Conservation (phyloP, 805 yeast genomes). For the Zygosaccharomyces bisporus region DNA sequence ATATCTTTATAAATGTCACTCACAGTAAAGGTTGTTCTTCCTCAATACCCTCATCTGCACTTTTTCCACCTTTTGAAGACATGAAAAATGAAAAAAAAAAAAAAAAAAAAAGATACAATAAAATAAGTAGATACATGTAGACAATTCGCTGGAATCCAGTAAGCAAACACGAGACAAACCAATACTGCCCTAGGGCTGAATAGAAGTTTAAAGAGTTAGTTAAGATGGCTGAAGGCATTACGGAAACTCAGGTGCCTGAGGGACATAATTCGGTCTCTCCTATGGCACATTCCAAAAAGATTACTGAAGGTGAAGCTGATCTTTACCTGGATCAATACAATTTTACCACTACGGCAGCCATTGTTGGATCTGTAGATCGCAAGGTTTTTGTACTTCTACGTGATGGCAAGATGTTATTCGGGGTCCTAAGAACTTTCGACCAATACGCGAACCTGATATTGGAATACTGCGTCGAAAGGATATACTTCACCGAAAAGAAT, state of each 20-base stretch:
- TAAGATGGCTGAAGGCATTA: not conserved
- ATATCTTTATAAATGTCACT: not conserved
- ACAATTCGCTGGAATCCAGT: not conserved
- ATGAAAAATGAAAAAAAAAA: not conserved
- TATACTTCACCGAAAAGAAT: slow-evolving; percentile 54
- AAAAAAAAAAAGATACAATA: not conserved
- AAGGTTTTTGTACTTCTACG: slow-evolving; percentile 78
- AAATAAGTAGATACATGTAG: too few relatives aligned
- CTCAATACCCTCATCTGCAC: not conserved
- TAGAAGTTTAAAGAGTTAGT: not conserved
- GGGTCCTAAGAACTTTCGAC: slow-evolving; percentile 90
- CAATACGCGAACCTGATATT: slow-evolving; percentile 89
- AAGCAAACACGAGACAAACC: not conserved
- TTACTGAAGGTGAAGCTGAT: slow-evolving; percentile 46
- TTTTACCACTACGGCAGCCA: slow-evolving; percentile 86
- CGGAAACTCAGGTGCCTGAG: slow-evolving; percentile 4
- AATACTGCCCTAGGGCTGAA: not conserved
- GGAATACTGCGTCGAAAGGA: slow-evolving; percentile 86
- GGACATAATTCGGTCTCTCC: slow-evolving; percentile 5
- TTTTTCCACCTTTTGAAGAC: not conserved
- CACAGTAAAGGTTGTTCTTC: too few relatives aligned
- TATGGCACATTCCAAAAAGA: slow-evolving; percentile 21
- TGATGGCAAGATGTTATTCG: slow-evolving; percentile 85
- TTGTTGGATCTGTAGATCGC: slow-evolving; percentile 80
- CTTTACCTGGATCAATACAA: slow-evolving; percentile 75